These are phyloP conservation scores for Inga oerstediana DNA, from an alignment of 306 rosid species.

Conservation along the genomic window DNA sequence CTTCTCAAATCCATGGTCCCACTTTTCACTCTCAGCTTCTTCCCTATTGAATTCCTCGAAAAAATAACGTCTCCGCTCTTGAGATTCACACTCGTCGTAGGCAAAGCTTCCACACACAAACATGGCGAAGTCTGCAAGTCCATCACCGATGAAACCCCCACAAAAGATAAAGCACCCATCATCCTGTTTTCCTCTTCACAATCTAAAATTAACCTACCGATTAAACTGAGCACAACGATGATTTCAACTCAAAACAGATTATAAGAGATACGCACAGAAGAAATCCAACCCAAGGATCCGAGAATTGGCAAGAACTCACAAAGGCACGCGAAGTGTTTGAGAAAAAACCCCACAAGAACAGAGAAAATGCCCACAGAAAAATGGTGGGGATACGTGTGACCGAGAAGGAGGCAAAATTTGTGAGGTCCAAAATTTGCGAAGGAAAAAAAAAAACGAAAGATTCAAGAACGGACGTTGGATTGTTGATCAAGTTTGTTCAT, in stretches of 20 bases:
- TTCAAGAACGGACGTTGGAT: constrained; percentile 33
- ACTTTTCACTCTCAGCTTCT: constrained; percentile 48
- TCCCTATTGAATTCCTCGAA: constrained; percentile 51
- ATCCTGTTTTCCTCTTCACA: constrained; percentile 39
- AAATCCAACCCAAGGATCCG: constrained; percentile 26
- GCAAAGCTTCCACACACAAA: constrained; percentile 81
- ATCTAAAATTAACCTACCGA: background rate
- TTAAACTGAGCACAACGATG: background rate
- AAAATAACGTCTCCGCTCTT: constrained; percentile 65
- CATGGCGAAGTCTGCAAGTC: constrained; percentile 85
- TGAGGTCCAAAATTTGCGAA: constrained; percentile 64
- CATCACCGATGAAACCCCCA: constrained; percentile 76
- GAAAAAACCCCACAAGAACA: constrained; percentile 20
- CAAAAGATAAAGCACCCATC: constrained; percentile 76
- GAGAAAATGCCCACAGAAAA: constrained; percentile 29
- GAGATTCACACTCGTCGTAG: constrained; percentile 60
- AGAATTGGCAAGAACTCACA: constrained; percentile 34
- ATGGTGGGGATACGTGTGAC: constrained; percentile 28
- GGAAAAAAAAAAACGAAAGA: constrained; percentile 26
- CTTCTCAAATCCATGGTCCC: constrained; percentile 55
- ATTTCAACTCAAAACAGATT: constrained; percentile 9
- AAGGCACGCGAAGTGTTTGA: constrained; percentile 38
- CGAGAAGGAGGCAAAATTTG: constrained; percentile 50
- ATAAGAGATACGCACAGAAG: constrained; percentile 17
- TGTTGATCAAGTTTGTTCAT: background rate